Conservation (phyloP, 2,329 filamentous ascomycete genomes). For the Pseudogymnoascus sp. region DNA sequence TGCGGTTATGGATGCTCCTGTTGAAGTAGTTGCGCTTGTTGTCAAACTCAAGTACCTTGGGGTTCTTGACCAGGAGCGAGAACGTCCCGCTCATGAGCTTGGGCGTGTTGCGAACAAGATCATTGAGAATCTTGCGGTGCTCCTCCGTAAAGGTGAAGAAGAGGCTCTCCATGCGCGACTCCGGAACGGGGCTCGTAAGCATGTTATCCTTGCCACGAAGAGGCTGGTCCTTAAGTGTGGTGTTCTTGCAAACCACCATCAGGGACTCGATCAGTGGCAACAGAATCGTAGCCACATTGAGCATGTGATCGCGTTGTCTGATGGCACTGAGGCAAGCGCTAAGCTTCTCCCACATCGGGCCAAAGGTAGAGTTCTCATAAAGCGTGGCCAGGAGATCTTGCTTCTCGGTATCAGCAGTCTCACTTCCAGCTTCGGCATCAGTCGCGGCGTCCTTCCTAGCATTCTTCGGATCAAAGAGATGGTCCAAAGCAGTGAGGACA, state of each 20-base stretch:
- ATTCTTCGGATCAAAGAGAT: constrained; percentile 82
- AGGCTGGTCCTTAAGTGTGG: constrained; percentile 44
- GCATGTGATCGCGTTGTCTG: constrained; percentile 85
- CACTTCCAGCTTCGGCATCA: constrained; percentile 45
- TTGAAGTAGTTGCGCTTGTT: constrained; percentile 99
- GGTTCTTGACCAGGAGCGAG: constrained; percentile 92
- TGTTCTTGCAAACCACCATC: constrained; percentile 99
- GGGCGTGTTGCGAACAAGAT: constrained; percentile 92
- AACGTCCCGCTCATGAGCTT: constrained; percentile 99
- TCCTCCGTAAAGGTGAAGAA: constrained; percentile 99
- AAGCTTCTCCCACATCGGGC: constrained; percentile 83
- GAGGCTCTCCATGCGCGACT: constrained; percentile 74
- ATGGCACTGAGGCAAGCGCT: constrained; percentile 85
- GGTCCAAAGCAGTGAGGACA: constrained; percentile 87
- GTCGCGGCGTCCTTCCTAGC: constrained; percentile 36
- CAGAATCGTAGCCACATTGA: constrained; percentile 93
- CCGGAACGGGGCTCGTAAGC: constrained; percentile 68
- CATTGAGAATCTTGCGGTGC: constrained; percentile 94
- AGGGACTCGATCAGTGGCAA: constrained; percentile 90
- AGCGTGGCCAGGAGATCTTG: constrained; percentile 80
- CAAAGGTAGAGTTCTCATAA: constrained; percentile 87
- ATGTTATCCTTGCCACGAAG: constrained; percentile 55
- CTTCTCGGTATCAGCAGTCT: constrained; percentile 55
- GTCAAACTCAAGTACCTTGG: constrained; percentile 97
- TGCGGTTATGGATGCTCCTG: constrained; percentile 76